A percentile compares a stretch with the other conserved stretches of the same genome.
phyloP scores from a whole-genome alignment of 192 early-diverging fungal genomes.

The Backusella liffmaniae region DNA sequence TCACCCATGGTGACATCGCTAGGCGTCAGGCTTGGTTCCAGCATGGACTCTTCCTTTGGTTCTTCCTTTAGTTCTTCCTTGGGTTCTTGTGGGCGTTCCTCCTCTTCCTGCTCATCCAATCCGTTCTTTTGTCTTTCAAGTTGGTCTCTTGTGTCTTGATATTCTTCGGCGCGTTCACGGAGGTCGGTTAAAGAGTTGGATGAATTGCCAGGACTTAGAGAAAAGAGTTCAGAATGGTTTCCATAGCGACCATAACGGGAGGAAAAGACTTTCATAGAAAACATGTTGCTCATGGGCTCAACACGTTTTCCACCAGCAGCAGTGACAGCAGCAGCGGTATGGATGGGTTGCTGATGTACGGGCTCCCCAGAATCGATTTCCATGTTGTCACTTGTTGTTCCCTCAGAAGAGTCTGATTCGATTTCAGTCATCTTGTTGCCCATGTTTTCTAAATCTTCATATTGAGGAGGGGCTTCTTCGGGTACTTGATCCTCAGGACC shows the following conservation, averaged over 20 bases:
- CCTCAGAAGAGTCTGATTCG: background rate
- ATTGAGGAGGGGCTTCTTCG: conserved; percentile 8
- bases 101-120: background rate
- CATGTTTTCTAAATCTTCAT: background rate
- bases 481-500: conserved; percentile 16
- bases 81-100: background rate
- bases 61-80: background rate
- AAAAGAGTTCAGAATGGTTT: background rate
- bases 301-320: conserved; percentile 29
- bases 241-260: background rate
- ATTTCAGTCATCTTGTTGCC: background rate
- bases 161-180: conserved; percentile 2
- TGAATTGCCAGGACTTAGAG: background rate
- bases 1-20: background rate
- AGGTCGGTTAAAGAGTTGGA: conserved; percentile 6
- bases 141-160: background rate
- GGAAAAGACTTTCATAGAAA: conserved; percentile 27
- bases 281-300: conserved; percentile 32
- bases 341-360: conserved; percentile 16
- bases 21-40: background rate
- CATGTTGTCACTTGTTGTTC: background rate
- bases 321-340: conserved; percentile 35
- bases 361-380: background rate
- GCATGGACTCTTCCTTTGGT: too few species aligned
- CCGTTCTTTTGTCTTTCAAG: background rate